A percentile compares a stretch with the other conserved stretches of the same genome.
Conservation (phyloP, 2,329 filamentous ascomycete genomes). For the Penicillium sp. region DNA sequence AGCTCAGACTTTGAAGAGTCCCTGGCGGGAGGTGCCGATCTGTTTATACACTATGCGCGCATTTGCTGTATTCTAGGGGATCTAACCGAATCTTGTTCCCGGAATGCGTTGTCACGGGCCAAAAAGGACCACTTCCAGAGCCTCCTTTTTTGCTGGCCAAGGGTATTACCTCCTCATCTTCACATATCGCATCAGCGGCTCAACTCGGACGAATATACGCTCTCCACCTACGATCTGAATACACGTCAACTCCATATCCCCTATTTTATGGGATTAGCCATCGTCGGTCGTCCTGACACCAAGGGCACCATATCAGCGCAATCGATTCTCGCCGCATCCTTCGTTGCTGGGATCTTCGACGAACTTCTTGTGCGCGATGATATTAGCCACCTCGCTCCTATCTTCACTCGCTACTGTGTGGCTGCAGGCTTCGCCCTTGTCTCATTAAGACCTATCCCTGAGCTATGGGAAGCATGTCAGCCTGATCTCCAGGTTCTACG, state of each 20-base stretch:
- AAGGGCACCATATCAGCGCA: slow-evolving; percentile 35
- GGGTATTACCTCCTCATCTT: no score
- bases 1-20: no score
- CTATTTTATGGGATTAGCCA: slow-evolving; percentile 43
- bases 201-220: neutral
- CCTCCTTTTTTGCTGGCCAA: no score
- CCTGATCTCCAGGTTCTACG: slow-evolving; percentile 25
- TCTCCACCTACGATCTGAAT: slow-evolving; percentile 38
- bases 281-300: slow-evolving; percentile 35
- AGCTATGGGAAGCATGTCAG: slow-evolving; percentile 21
- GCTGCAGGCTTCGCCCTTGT: slow-evolving; percentile 41
- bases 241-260: slow-evolving; percentile 39
- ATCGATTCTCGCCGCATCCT: slow-evolving; percentile 43
- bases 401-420: slow-evolving; percentile 46
- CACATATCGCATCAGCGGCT: no score
- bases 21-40: no score
- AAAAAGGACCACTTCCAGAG: no score
- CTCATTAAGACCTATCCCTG: slow-evolving; percentile 33
- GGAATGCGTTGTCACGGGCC: no score
- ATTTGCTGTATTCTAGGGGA: no score
- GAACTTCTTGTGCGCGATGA: slow-evolving; percentile 47
- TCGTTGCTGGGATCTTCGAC: slow-evolving; percentile 45
- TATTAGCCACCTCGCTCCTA: slow-evolving; percentile 42
- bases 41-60: no score
- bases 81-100: no score